Evolutionary conservation across 257 asterid genomes (phyloP).

Genomic region (Thymus quinquecostatus): DNA sequence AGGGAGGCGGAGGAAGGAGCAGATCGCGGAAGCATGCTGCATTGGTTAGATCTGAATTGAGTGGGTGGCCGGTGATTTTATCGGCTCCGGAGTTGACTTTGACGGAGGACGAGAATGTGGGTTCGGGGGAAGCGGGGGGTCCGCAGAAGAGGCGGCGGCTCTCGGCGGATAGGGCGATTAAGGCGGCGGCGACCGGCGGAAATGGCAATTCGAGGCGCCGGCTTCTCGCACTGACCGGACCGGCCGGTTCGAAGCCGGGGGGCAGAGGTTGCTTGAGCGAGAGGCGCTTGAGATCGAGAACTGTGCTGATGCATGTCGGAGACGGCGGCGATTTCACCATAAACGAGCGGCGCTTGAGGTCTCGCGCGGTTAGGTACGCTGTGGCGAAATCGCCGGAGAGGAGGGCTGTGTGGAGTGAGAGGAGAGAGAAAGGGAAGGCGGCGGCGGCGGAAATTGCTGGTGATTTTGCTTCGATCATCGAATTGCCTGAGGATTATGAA

Average conservation of each 20-base stretch:
- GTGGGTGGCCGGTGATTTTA: constrained; percentile 32
- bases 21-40: constrained; percentile 25
- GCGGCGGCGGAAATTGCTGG: constrained; percentile 3
- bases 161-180: constrained; percentile 22
- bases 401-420: constrained; percentile 15
- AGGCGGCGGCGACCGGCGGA: constrained; percentile 31
- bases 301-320: constrained; percentile 34
- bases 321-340: constrained; percentile 19
- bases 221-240: constrained; percentile 36
- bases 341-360: constrained; percentile 27
- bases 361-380: constrained; percentile 23
- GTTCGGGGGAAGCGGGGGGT: constrained; percentile 15
- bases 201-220: constrained; percentile 28
- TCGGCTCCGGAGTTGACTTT: constrained; percentile 34
- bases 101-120: constrained; percentile 21
- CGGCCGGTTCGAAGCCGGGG: constrained; percentile 25
- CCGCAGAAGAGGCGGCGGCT: constrained; percentile 38
- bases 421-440: constrained; percentile 27
- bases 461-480: not conserved
- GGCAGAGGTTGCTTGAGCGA: constrained; percentile 30
- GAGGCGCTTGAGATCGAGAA: constrained; percentile 45
- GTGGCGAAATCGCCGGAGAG: constrained; percentile 2
- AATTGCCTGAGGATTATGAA: constrained; percentile 18
- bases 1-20: not conserved
- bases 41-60: constrained; percentile 25